A percentile compares a stretch with the other conserved stretches of the same genome.
Evolutionary conservation across 345 rosid species (phyloP).

Genomic region (Triadica sebifera): DNA sequence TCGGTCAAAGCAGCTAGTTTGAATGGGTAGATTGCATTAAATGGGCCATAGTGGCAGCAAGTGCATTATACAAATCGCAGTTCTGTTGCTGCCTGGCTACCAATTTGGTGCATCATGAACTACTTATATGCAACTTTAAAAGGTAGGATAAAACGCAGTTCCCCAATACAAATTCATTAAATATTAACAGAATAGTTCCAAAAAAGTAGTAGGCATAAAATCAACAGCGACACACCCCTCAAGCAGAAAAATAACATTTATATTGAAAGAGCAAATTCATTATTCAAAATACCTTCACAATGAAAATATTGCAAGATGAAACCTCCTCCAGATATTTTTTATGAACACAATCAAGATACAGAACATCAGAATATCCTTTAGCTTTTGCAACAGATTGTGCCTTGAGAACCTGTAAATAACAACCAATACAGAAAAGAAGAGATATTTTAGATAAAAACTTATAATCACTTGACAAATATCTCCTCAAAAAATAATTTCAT

Average conservation of each 20-base stretch:
- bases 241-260: not conserved
- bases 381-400: constrained; percentile 84
- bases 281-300: constrained; percentile 57
- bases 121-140: not conserved
- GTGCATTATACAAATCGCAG: too few relatives aligned
- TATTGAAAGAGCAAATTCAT: not conserved
- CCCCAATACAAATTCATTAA: not conserved
- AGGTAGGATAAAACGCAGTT: not conserved
- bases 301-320: constrained; percentile 89
- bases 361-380: constrained; percentile 83
- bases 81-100: not conserved
- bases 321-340: constrained; percentile 86
- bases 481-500: not conserved
- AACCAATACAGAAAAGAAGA: constrained; percentile 5
- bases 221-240: constrained; percentile 1
- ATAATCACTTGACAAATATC: not conserved
- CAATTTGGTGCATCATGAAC: not conserved
- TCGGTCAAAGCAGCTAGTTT: not conserved
- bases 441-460: not conserved
- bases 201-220: not conserved
- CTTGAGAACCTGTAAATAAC: constrained; percentile 63
- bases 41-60: not conserved
- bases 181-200: not conserved
- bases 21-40: not conserved
- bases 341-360: constrained; percentile 85